phyloP scores from a whole-genome alignment of 345 rosid genomes.

The Arabis alpina region DNA sequence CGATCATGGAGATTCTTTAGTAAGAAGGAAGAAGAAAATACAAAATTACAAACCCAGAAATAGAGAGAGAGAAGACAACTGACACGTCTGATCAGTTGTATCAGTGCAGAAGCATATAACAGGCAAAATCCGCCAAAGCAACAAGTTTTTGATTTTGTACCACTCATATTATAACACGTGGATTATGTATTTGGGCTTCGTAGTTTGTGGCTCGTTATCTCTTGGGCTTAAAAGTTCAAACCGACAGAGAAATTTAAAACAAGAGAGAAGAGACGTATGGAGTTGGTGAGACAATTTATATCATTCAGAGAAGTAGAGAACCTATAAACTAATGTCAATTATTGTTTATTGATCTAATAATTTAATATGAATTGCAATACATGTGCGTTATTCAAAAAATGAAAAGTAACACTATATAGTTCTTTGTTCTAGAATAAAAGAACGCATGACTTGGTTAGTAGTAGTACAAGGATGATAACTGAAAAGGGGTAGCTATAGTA shows the following conservation, averaged over 20 bases:
- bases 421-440: neutral
- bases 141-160: constrained; percentile 30
- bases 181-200: neutral
- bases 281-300: too few species aligned
- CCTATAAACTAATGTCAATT: too few species aligned
- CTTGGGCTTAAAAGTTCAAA: constrained; percentile 22
- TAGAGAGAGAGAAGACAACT: constrained; percentile 34
- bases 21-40: constrained; percentile 24
- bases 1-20: constrained; percentile 16
- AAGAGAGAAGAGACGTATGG: neutral
- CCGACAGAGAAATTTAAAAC: neutral
- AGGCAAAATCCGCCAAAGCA: constrained; percentile 39
- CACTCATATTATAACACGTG: constrained; percentile 22
- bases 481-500: neutral
- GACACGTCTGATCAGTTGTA: constrained; percentile 38
- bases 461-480: too few species aligned
- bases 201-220: constrained; percentile 7
- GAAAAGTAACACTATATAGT: constrained; percentile 1
- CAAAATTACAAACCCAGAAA: constrained; percentile 42
- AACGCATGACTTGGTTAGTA: too few species aligned
- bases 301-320: too few species aligned
- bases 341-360: too few species aligned
- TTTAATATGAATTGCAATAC: too few species aligned
- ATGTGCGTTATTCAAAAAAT: neutral
- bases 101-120: constrained; percentile 38